Percentiles rank a stretch among this genome's conserved stretches.
These are phyloP conservation scores for Anaeramoeba flamelloides DNA, from an alignment of 78 protist genomes.

Conservation along the genomic window DNA sequence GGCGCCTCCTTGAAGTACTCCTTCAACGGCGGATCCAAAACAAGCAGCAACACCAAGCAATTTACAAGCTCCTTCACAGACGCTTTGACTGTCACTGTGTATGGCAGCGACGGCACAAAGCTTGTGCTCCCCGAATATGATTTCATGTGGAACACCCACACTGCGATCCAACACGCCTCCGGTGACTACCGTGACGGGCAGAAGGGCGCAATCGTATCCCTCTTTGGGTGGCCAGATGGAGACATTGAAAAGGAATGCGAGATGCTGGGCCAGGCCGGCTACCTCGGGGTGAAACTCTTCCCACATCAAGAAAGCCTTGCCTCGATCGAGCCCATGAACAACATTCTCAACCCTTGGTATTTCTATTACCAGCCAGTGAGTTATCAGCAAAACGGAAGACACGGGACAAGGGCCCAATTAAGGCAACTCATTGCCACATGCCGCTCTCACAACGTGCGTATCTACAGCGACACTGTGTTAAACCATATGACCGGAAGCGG, in stretches of 20 bases:
- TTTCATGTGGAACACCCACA: slow-evolving; percentile 19
- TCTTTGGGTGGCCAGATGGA: slow-evolving; percentile 38
- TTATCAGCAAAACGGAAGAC: neutral
- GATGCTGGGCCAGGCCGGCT: slow-evolving; percentile 19
- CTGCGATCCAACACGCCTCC: neutral
- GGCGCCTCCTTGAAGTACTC: neutral
- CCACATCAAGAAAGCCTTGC: slow-evolving; percentile 36
- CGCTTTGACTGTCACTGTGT: neutral
- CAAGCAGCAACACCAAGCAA: neutral
- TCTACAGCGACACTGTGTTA: slow-evolving; percentile 35
- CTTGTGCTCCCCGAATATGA: slow-evolving; percentile 10
- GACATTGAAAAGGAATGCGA: slow-evolving; percentile 43
- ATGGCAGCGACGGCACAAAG: slow-evolving; percentile 12
- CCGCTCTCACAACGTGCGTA: slow-evolving; percentile 27
- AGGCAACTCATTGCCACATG: slow-evolving; percentile 21
- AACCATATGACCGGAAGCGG: slow-evolving; percentile 54
- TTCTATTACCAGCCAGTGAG: neutral
- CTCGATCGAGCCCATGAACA: slow-evolving; percentile 29
- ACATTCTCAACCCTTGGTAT: neutral
- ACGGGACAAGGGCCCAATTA: neutral
- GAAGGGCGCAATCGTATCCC: neutral
- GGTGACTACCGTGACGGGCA: neutral
- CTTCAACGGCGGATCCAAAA: neutral
- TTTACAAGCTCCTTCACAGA: neutral
- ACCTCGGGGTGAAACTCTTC: slow-evolving; percentile 35